Evolutionary conservation across 768 basidiomycete species (phyloP).

Genomic region (Crucibulum laeve): DNA sequence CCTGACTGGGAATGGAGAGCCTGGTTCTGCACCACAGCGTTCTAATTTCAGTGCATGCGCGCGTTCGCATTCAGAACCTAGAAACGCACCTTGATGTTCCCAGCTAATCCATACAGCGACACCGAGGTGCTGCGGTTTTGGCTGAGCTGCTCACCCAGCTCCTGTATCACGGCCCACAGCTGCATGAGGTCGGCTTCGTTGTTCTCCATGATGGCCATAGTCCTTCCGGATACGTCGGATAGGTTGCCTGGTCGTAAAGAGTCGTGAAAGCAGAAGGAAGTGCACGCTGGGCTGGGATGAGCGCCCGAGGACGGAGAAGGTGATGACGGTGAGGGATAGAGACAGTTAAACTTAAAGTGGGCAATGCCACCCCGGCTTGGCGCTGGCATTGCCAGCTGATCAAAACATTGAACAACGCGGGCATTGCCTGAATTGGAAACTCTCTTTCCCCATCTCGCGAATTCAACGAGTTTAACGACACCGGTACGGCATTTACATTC

Average conservation of each 20-base stretch:
- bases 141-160: constrained; percentile 80
- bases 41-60: background rate
- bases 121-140: constrained; percentile 73
- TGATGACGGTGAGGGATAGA: no score
- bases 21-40: constrained; percentile 52
- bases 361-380: no score
- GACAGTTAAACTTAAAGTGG: no score
- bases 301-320: no score
- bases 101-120: constrained; percentile 67
- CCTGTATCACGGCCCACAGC: constrained; percentile 65
- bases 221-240: background rate
- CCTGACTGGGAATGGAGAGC: constrained; percentile 89
- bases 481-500: background rate
- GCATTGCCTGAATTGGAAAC: no score
- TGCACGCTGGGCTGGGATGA: background rate
- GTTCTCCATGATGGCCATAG: constrained; percentile 54
- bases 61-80: background rate
- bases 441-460: background rate
- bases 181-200: constrained; percentile 58
- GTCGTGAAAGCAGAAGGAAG: background rate
- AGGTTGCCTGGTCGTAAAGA: background rate
- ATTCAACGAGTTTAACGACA: background rate
- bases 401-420: no score
- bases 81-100: constrained; percentile 68
- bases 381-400: no score